Base-by-base conservation (phyloP, 225 moss, liverwort and hornwort genomes). In the Bryum argenteum region DNA sequence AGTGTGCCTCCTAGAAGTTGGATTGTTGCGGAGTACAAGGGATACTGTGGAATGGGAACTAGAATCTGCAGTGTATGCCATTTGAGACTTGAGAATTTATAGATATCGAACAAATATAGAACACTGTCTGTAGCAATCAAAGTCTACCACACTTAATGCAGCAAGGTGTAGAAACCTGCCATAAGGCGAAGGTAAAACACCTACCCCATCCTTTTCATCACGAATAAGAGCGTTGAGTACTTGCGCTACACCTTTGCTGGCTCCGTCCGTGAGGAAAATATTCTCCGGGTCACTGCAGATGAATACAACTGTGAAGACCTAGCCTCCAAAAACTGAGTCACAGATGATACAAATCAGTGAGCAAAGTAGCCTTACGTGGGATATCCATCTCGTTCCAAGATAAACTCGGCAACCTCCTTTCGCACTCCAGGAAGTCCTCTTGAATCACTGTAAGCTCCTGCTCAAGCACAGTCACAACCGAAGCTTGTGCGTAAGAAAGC, bases 371-470 rank as follows among this genome's bases (percentile, higher is more conserved):
- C 21, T 57, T 71, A 95, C 95, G 92, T 92, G 8, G 95, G 91
- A 61, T 85, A 79, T 51, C 93, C 95, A 85, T 96, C 95, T 48
- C 95, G 88, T 54, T 79, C 77, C 78, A 80, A 56, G 24, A 96
- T 79, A 60, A 83, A 96, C 4, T 91, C 80, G 33, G 95, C 89
- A 74, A 92, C 65, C 75, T 96, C 93, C 73, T 88, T 67, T 21
- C 95, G 93, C 55, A 96, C 86, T 62, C 95, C 95, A 53, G 84
- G 86, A 69, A 96, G 74, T 71, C 95, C 95, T 81, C 95, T 96
- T 37, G 95, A 96, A 77, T 96, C 95, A 72, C 95, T 96, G 85
- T 96, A 96, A 43, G 95, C 95, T 69, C 95, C 95, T 95, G 91
- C 44, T 81, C 78, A 75, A 65, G 2, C 9, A 51, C 50, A 67